These are phyloP conservation scores for Asclepias syriaca DNA, from an alignment of 257 asterid species.

Conservation along the genomic window DNA sequence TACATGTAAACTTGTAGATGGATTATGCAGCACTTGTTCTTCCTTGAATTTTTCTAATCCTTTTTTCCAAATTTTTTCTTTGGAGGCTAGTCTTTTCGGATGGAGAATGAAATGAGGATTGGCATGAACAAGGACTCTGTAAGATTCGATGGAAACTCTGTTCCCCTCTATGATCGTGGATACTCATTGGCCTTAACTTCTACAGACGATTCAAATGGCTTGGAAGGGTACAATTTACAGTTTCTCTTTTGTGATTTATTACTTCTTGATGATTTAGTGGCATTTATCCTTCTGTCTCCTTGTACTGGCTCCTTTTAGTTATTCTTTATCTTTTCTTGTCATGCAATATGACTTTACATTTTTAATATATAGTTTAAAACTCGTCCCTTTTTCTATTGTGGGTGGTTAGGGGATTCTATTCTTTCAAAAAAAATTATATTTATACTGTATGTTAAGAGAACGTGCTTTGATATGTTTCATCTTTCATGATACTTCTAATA, in stretches of 20 bases:
- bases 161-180: conserved; percentile 93
- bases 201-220: conserved; percentile 49
- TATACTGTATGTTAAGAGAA: neutral
- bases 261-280: neutral
- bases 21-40: neutral
- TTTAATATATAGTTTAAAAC: too few species aligned
- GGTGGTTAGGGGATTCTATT: neutral
- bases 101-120: conserved; percentile 49
- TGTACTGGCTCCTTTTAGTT: neutral
- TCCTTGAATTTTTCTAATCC: neutral
- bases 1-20: neutral
- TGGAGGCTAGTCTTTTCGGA: conserved; percentile 72
- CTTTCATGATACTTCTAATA: neutral
- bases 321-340: conserved; percentile 13
- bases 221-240: conserved; percentile 45
- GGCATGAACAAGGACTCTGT: conserved; percentile 40
- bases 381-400: neutral
- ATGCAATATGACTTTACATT: neutral
- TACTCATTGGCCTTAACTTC: conserved; percentile 78
- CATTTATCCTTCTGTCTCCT: neutral
- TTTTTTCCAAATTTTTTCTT: conserved; percentile 13
- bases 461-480: neutral
- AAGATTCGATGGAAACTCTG: conserved; percentile 63
- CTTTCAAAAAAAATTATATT: neutral
- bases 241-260: neutral